Conservation (phyloP, 2,329 filamentous ascomycete species). For the Hymenoscyphus salicellus region DNA sequence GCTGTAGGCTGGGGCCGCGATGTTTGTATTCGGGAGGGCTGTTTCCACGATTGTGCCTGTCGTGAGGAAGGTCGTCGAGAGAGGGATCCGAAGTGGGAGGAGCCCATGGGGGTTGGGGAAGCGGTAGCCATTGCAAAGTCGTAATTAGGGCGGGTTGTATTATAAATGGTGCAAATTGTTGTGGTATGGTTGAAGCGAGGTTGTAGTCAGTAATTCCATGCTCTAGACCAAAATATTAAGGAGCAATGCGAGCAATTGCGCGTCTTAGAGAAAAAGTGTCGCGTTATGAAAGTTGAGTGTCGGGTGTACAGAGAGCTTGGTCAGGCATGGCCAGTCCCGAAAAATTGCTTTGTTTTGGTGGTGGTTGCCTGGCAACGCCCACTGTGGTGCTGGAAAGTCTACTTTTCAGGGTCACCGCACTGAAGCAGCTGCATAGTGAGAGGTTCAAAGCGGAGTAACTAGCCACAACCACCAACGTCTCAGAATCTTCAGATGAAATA, state of each 20-base stretch:
- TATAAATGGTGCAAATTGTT: conserved; percentile 17
- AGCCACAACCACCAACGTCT: neutral
- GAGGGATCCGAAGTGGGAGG: conserved; percentile 45
- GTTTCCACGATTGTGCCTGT: conserved; percentile 47
- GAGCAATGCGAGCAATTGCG: conserved; percentile 28
- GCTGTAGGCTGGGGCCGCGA: conserved; percentile 22
- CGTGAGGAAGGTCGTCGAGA: conserved; percentile 51
- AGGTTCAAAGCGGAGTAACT: neutral
- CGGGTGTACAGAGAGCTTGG: neutral
- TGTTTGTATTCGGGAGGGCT: conserved; percentile 45
- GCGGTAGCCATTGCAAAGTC: conserved; percentile 46
- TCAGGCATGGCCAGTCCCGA: neutral
- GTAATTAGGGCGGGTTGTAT: conserved; percentile 11
- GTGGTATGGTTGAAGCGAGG: conserved; percentile 17
- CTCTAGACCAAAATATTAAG: conserved; percentile 18
- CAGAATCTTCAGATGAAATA: neutral
- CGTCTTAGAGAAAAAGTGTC: conserved; percentile 28
- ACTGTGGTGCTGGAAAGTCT: too few relatives aligned
- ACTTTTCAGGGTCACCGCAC: too few relatives aligned
- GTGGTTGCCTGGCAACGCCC: neutral
- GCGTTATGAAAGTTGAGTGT: conserved; percentile 21
- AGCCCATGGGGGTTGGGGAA: conserved; percentile 55
- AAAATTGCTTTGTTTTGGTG: neutral
- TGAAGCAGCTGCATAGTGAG: neutral
- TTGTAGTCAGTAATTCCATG: conserved; percentile 29